Evolutionary conservation across 331 rosid genomes (phyloP).

Genomic region (Cydonia oblonga): DNA sequence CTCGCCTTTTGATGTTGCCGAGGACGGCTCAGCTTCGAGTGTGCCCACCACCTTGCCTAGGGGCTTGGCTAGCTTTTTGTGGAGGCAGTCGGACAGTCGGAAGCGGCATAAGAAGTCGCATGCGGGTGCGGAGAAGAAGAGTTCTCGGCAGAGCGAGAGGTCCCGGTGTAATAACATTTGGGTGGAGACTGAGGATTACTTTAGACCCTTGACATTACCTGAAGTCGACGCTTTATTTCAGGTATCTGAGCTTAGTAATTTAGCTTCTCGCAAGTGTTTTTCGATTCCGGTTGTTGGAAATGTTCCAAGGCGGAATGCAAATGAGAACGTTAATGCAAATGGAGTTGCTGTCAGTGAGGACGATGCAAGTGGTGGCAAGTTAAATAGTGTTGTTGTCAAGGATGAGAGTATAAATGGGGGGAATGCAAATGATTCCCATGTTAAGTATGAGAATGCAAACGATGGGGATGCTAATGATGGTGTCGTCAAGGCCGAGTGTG

Average conservation of each 20-base stretch:
- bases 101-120: constrained; percentile 74
- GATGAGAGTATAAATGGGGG: constrained; percentile 4
- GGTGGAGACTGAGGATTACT: constrained; percentile 68
- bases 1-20: constrained; percentile 61
- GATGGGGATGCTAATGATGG: constrained; percentile 2
- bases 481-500: background rate
- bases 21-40: constrained; percentile 41
- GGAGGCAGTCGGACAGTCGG: constrained; percentile 49
- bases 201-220: constrained; percentile 51
- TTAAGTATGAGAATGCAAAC: background rate
- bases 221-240: constrained; percentile 54
- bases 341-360: background rate
- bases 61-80: constrained; percentile 51
- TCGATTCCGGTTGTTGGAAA: constrained; percentile 32
- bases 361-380: background rate
- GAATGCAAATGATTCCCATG: background rate
- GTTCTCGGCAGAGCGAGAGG: constrained; percentile 45
- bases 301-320: constrained; percentile 13
- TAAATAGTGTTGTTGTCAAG: background rate
- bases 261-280: constrained; percentile 37
- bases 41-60: constrained; percentile 68
- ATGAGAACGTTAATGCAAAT: constrained; percentile 14
- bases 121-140: constrained; percentile 55
- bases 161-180: constrained; percentile 44
- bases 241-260: constrained; percentile 31